These are phyloP conservation scores for Arachis hypogaea DNA, from an alignment of 306 rosid genomes.

Conservation along the genomic window DNA sequence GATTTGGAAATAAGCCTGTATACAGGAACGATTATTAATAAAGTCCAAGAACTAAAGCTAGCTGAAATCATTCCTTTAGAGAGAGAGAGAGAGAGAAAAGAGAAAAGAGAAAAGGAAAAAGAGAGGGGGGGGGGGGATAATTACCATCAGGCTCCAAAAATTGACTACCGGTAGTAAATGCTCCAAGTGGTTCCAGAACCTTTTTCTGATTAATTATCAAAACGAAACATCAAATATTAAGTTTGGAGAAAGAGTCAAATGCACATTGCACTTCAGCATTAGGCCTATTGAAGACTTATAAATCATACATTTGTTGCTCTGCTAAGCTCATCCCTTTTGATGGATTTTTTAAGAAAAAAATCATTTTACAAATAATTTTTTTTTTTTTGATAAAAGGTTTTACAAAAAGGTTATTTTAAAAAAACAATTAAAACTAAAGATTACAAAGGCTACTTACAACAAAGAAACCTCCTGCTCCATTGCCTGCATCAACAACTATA, in stretches of 20 bases:
- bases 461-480: slow-evolving; percentile 96
- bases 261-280: neutral
- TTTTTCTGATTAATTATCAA: slow-evolving; percentile 64
- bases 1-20: slow-evolving; percentile 95
- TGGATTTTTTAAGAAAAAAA: slow-evolving; percentile 20
- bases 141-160: slow-evolving; percentile 99
- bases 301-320: slow-evolving; percentile 23
- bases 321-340: slow-evolving; percentile 10
- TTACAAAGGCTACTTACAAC: slow-evolving; percentile 55
- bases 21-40: slow-evolving; percentile 29
- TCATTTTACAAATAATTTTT: too few species aligned
- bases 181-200: slow-evolving; percentile 96
- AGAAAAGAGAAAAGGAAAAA: too few species aligned
- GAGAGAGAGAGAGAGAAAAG: neutral
- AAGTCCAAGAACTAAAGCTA: slow-evolving; percentile 18
- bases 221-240: slow-evolving; percentile 35
- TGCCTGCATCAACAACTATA: slow-evolving; percentile 93
- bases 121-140: neutral
- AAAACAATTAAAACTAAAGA: slow-evolving; percentile 2
- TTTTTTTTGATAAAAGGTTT: neutral
- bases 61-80: slow-evolving; percentile 28
- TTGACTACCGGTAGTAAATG: slow-evolving; percentile 88
- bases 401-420: slow-evolving; percentile 3
- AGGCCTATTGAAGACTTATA: neutral
- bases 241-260: slow-evolving; percentile 24